phyloP scores from a whole-genome alignment of 805 yeast species.

The Yarrowia yakushimensis region DNA sequence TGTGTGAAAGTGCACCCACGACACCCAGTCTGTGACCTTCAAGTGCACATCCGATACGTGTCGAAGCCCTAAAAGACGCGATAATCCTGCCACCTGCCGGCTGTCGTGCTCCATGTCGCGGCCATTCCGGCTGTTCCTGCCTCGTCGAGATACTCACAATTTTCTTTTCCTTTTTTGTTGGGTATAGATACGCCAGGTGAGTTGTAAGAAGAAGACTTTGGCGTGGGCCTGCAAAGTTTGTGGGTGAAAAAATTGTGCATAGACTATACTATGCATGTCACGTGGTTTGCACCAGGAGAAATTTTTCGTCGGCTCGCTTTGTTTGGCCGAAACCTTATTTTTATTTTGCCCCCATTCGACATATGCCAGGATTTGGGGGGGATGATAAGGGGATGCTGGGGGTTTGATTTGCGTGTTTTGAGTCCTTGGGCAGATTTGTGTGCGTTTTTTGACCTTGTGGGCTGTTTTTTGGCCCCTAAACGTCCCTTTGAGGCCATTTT shows the following conservation, averaged over 20 bases:
- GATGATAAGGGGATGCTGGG: background rate
- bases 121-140: background rate
- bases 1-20: background rate
- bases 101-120: background rate
- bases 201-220: slow-evolving; percentile 25
- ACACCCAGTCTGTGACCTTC: background rate
- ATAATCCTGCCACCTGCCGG: background rate
- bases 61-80: background rate
- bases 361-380: too few species aligned
- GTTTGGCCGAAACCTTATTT: background rate
- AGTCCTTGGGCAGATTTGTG: background rate
- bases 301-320: slow-evolving; percentile 9
- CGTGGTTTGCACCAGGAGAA: slow-evolving; percentile 14
- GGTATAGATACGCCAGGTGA: slow-evolving; percentile 25
- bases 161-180: slow-evolving; percentile 8
- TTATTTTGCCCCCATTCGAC: too few species aligned
- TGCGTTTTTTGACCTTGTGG: background rate
- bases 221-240: slow-evolving; percentile 21
- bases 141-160: slow-evolving; percentile 19
- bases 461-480: background rate
- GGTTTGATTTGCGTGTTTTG: background rate
- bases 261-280: slow-evolving; percentile 18
- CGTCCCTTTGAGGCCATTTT: too few species aligned
- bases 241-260: slow-evolving; percentile 24
- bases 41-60: background rate